Conservation (phyloP, 2,329 filamentous ascomycete genomes). For the Fusarium denticulatum region DNA sequence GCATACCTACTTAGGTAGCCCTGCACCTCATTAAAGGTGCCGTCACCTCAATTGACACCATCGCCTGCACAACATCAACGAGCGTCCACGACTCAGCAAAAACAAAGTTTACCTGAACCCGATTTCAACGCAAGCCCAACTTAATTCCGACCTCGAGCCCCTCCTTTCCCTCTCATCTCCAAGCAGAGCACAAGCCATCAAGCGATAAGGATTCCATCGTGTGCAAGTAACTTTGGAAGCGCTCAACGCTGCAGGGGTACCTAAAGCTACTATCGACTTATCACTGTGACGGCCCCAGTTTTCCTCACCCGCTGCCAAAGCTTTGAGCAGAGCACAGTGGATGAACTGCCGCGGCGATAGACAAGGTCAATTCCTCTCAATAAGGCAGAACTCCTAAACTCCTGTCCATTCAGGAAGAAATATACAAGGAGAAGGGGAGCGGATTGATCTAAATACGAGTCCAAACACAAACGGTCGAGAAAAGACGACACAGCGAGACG, state of each 20-base stretch:
- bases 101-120: constrained; percentile 16
- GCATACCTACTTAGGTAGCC: constrained; percentile 1
- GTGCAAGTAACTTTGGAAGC: constrained; percentile 6
- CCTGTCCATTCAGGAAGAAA: neutral
- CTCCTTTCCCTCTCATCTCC: neutral
- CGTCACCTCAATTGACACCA: neutral
- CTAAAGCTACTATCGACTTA: constrained; percentile 21
- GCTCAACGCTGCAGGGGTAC: constrained; percentile 30
- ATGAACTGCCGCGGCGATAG: neutral
- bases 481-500: constrained; percentile 7
- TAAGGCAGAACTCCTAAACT: neutral
- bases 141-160: neutral
- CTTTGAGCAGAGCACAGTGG: constrained; percentile 13
- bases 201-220: constrained; percentile 7
- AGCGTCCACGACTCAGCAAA: neutral
- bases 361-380: constrained; percentile 14
- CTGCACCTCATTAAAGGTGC: neutral
- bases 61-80: neutral
- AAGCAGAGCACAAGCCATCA: neutral
- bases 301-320: constrained; percentile 13
- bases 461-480: neutral
- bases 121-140: constrained; percentile 20
- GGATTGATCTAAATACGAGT: too few relatives aligned
- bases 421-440: neutral
- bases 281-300: constrained; percentile 18